Conservation (phyloP, 495 filamentous ascomycete species). For the Penicillium tannophilum region DNA sequence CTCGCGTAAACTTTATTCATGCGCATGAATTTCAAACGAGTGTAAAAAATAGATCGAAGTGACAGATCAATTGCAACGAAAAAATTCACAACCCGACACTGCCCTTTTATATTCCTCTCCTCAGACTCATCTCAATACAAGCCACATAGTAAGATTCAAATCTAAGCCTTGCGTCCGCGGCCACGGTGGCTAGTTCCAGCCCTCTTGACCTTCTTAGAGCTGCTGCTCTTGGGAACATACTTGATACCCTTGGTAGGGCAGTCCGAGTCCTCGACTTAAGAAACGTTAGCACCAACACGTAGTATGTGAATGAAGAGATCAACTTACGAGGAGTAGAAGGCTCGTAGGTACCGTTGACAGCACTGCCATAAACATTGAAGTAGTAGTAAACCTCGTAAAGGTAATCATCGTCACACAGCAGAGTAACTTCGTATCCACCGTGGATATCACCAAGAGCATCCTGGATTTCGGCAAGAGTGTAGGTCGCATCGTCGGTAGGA, state of each 20-base stretch:
- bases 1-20: background rate
- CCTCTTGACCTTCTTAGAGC: slow-evolving; percentile 1
- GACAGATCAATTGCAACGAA: background rate
- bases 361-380: slow-evolving; percentile 69
- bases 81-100: background rate
- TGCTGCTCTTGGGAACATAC: slow-evolving; percentile 53
- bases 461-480: slow-evolving; percentile 59
- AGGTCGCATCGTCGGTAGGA: slow-evolving; percentile 58
- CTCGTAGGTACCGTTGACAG: slow-evolving; percentile 68
- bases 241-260: slow-evolving; percentile 58
- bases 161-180: background rate
- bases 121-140: background rate
- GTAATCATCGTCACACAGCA: slow-evolving; percentile 58
- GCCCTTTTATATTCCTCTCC: background rate
- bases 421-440: slow-evolving; percentile 57
- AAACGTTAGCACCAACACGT: background rate
- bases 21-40: background rate
- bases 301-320: background rate
- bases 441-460: slow-evolving; percentile 57
- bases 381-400: slow-evolving; percentile 74
- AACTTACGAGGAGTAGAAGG: slow-evolving; percentile 49
- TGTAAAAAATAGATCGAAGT: background rate
- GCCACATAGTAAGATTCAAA: background rate
- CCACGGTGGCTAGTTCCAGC: background rate
- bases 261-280: slow-evolving; percentile 48